phyloP scores from a whole-genome alignment of 257 asterid genomes.

The Thymus quinquecostatus region DNA sequence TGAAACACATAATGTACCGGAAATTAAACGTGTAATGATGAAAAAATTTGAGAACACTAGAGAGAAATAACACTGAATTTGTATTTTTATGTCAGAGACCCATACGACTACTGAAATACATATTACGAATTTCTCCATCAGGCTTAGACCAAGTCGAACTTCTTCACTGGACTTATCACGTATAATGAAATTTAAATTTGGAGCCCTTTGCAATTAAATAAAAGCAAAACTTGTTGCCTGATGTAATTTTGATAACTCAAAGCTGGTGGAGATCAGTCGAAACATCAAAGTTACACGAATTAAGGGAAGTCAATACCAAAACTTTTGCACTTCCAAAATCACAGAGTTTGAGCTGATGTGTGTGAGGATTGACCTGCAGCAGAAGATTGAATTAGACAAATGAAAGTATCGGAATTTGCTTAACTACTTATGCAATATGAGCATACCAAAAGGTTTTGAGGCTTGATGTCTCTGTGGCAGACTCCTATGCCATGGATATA shows the following conservation, averaged over 20 bases:
- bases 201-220: too few relatives aligned
- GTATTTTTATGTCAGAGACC: not conserved
- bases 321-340: slow-evolving; percentile 94
- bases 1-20: not conserved
- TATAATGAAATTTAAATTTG: too few relatives aligned
- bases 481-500: slow-evolving; percentile 82
- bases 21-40: not conserved
- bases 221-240: not conserved
- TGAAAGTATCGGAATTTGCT: not conserved
- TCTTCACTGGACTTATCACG: too few relatives aligned
- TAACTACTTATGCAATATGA: slow-evolving; percentile 17
- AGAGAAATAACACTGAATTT: not conserved
- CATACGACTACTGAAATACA: too few relatives aligned
- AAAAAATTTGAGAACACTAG: not conserved
- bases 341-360: slow-evolving; percentile 84
- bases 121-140: too few relatives aligned
- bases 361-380: slow-evolving; percentile 86
- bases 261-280: not conserved
- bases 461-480: slow-evolving; percentile 91
- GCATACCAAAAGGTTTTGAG: slow-evolving; percentile 82
- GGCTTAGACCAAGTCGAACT: too few relatives aligned
- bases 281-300: slow-evolving; percentile 14
- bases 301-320: slow-evolving; percentile 50
- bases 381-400: slow-evolving; percentile 26
- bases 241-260: slow-evolving; percentile 1